These are phyloP conservation scores for Paecilomyces fulvus DNA, from an alignment of 2,329 filamentous ascomycete species.

Conservation along the genomic window DNA sequence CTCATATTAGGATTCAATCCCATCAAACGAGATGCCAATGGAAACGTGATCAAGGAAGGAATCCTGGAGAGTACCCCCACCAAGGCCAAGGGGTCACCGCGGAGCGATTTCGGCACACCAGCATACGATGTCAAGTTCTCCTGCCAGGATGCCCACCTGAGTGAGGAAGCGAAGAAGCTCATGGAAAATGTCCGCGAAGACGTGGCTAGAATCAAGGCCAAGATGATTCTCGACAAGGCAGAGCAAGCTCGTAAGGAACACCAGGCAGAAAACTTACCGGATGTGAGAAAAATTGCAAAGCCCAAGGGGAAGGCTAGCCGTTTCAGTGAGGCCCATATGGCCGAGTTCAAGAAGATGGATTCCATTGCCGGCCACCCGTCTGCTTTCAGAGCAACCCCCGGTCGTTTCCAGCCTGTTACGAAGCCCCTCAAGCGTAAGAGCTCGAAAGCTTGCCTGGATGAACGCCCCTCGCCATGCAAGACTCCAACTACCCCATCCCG, in stretches of 20 bases:
- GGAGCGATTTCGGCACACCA: conserved; percentile 33
- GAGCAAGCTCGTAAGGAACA: conserved; percentile 43
- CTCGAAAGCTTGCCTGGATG: conserved; percentile 59
- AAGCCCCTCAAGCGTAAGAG: conserved; percentile 44
- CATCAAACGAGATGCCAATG: conserved; percentile 45
- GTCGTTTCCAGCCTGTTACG: conserved; percentile 31
- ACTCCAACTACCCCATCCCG: conserved; percentile 18
- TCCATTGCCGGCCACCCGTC: conserved; percentile 85
- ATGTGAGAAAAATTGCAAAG: conserved; percentile 64
- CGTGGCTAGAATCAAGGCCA: conserved; percentile 60
- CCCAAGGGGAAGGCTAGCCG: conserved; percentile 70
- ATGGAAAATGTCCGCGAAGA: conserved; percentile 64
- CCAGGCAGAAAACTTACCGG: conserved; percentile 34
- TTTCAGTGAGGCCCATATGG: conserved; percentile 78
- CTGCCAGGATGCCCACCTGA: conserved; percentile 36
- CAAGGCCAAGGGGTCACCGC: conserved; percentile 27
- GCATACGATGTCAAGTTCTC: conserved; percentile 40
- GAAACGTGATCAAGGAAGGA: conserved; percentile 24
- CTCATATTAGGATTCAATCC: conserved; percentile 75
- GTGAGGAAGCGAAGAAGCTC: conserved; percentile 45
- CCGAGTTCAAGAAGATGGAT: conserved; percentile 94
- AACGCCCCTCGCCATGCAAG: conserved; percentile 36
- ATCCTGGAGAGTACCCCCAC: conserved; percentile 32
- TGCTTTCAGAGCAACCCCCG: conserved; percentile 49
- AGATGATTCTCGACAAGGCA: conserved; percentile 55